phyloP scores from a whole-genome alignment of 208 protist species.

The Novymonas esmeraldas region DNA sequence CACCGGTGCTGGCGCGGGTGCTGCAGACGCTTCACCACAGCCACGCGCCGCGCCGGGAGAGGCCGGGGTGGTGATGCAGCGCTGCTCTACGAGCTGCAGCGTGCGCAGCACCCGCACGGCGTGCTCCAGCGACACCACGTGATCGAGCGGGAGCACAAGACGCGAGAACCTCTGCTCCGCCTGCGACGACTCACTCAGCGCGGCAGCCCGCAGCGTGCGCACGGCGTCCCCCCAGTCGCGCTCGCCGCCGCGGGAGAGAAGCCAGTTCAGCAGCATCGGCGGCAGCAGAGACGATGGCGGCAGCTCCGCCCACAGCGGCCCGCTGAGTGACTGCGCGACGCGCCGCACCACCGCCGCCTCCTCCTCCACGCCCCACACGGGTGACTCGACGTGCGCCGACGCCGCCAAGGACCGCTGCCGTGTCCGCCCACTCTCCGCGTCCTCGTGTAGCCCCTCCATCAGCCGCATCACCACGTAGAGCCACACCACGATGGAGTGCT shows the following conservation, averaged over 20 bases:
- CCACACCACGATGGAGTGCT: constrained; percentile 20
- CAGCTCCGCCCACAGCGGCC: constrained; percentile 18
- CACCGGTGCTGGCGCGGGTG: no score
- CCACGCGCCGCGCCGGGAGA: background rate
- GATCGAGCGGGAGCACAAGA: constrained; percentile 18
- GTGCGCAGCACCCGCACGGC: constrained; percentile 29
- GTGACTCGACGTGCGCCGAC: no score
- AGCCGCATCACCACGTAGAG: constrained; percentile 25
- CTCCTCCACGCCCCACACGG: no score
- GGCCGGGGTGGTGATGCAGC: background rate
- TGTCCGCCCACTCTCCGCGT: background rate
- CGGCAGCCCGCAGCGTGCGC: constrained; percentile 8
- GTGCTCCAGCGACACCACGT: constrained; percentile 17
- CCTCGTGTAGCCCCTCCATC: constrained; percentile 25
- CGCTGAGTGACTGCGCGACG: constrained; percentile 12
- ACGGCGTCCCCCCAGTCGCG: constrained; percentile 22
- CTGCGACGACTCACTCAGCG: background rate
- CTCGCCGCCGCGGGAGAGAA: constrained; percentile 21
- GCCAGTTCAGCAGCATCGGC: constrained; percentile 33
- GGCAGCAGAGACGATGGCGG: constrained; percentile 15
- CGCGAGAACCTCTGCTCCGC: background rate
- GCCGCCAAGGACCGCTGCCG: constrained; percentile 2
- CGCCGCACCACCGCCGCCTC: constrained; percentile 16
- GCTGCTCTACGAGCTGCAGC: constrained; percentile 19
- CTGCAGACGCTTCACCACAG: no score